These are phyloP conservation scores for Rhodotorula paludigena DNA, from an alignment of 768 basidiomycete genomes.

Conservation along the genomic window DNA sequence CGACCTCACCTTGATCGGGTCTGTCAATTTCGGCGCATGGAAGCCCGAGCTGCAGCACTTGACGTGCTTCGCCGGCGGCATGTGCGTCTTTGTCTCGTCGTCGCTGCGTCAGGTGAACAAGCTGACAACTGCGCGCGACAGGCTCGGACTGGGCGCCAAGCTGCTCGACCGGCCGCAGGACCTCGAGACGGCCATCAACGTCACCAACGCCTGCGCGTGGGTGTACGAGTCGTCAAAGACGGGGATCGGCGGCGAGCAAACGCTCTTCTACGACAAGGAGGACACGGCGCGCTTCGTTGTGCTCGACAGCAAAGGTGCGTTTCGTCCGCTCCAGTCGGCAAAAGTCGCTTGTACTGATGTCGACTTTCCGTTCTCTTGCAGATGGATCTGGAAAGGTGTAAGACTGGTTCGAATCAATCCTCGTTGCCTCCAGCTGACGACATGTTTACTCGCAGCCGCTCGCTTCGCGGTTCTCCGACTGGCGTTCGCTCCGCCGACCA, in stretches of 20 bases:
- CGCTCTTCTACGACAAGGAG: conserved; percentile 29
- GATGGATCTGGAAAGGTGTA: neutral
- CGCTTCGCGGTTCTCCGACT: conserved; percentile 35
- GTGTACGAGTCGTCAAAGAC: conserved; percentile 40
- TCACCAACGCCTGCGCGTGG: conserved; percentile 50
- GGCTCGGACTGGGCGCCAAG: conserved; percentile 48
- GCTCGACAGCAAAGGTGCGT: neutral
- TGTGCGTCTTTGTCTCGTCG: conserved; percentile 35
- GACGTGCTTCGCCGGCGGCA: conserved; percentile 50
- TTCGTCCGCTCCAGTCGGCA: too few species aligned
- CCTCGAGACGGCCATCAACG: conserved; percentile 39
- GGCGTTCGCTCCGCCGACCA: conserved; percentile 42
- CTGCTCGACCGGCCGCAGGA: conserved; percentile 47
- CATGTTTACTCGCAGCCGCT: neutral
- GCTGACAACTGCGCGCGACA: neutral
- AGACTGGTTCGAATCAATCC: neutral
- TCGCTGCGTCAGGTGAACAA: neutral
- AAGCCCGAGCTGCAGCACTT: conserved; percentile 27
- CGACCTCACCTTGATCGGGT: conserved; percentile 15
- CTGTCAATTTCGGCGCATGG: conserved; percentile 8
- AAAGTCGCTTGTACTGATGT: too few species aligned
- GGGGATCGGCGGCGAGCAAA: conserved; percentile 38
- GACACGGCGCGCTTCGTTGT: conserved; percentile 13
- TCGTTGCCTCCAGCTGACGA: neutral
- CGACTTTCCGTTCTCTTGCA: too few species aligned